A percentile compares a stretch with the other conserved stretches of the same genome.
Evolutionary conservation across 2,329 filamentous ascomycete genomes (phyloP).

Genomic region (Fusarium burgessii): DNA sequence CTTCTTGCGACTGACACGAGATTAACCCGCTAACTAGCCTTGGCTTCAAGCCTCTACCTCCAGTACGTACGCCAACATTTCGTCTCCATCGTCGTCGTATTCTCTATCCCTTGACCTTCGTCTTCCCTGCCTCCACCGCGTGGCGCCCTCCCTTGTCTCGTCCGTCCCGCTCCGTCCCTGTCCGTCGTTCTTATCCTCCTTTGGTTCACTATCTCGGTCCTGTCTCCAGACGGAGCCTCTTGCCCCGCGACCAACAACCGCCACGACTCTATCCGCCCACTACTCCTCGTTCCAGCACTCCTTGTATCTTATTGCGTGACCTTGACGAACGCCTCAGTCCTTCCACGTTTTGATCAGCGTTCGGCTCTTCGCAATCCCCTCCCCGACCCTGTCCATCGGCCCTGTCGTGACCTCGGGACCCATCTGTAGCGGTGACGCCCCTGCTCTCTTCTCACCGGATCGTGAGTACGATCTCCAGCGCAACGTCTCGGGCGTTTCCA

Average conservation of each 20-base stretch:
- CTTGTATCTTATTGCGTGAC: conserved; percentile 1
- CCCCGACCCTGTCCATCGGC: conserved; percentile 20
- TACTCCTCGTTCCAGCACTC: conserved; percentile 12
- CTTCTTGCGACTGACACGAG: conserved; percentile 16
- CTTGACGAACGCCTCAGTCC: conserved; percentile 24
- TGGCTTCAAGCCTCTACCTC: background rate
- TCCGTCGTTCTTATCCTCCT: conserved; percentile 41
- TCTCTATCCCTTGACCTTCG: conserved; percentile 5
- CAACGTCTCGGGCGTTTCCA: conserved; percentile 34
- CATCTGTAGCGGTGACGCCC: conserved; percentile 45
- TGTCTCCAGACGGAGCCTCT: conserved; percentile 48
- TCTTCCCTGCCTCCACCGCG: conserved; percentile 29
- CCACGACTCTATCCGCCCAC: conserved; percentile 37
- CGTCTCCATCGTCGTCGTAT: conserved; percentile 13
- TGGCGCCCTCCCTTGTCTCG: conserved; percentile 32
- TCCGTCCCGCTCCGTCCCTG: conserved; percentile 41
- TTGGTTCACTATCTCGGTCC: conserved; percentile 43
- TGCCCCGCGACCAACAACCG: conserved; percentile 41
- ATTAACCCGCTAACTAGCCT: conserved; percentile 15
- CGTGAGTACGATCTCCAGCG: conserved; percentile 45
- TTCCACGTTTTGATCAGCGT: conserved; percentile 33
- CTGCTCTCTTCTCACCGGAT: conserved; percentile 39
- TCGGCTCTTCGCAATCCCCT: conserved; percentile 7
- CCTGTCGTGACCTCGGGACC: conserved; percentile 43
- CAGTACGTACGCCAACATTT: conserved; percentile 26